Conservation (phyloP, 106 monocot species). For the Dendrobium huoshanense region DNA sequence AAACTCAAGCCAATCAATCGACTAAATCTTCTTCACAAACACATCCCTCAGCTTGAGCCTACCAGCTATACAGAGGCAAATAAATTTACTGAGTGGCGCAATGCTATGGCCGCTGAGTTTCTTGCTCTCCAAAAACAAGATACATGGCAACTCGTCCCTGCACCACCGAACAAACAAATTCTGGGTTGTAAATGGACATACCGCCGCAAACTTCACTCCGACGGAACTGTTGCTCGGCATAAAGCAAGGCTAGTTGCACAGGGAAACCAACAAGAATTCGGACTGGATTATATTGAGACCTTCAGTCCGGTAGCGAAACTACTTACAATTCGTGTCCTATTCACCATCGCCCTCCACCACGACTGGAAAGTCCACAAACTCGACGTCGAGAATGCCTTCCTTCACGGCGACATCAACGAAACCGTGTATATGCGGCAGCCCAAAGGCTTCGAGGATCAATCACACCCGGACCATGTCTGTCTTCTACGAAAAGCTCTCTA, state of each 20-base stretch:
- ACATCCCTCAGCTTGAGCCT: no score
- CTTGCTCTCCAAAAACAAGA: not conserved
- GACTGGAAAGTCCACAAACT: no score
- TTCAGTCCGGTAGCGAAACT: slow-evolving; percentile 28
- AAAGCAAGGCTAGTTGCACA: slow-evolving; percentile 24
- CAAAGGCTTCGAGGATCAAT: no score
- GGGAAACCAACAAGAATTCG: slow-evolving; percentile 15
- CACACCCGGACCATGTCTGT: no score
- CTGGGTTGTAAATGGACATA: slow-evolving; percentile 25
- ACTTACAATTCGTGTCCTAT: slow-evolving; percentile 1
- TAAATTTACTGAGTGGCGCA: not conserved
- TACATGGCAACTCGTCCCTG: slow-evolving; percentile 20
- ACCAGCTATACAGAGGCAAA: no score
- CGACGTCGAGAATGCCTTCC: no score
- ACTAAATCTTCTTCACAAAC: no score
- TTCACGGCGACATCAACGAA: no score
- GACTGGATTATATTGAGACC: slow-evolving; percentile 18
- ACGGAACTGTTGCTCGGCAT: slow-evolving; percentile 14
- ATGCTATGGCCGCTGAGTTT: no score
- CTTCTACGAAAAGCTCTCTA: no score
- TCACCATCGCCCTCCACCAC: slow-evolving; percentile 5
- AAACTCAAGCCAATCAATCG: no score
- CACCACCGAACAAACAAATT: slow-evolving; percentile 13
- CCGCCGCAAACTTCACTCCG: slow-evolving; percentile 7
- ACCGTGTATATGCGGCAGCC: no score